A percentile compares a stretch with the other conserved stretches of the same genome.
Conservation (phyloP, 2,329 filamentous ascomycete genomes). For the Colletotrichum graminicola region DNA sequence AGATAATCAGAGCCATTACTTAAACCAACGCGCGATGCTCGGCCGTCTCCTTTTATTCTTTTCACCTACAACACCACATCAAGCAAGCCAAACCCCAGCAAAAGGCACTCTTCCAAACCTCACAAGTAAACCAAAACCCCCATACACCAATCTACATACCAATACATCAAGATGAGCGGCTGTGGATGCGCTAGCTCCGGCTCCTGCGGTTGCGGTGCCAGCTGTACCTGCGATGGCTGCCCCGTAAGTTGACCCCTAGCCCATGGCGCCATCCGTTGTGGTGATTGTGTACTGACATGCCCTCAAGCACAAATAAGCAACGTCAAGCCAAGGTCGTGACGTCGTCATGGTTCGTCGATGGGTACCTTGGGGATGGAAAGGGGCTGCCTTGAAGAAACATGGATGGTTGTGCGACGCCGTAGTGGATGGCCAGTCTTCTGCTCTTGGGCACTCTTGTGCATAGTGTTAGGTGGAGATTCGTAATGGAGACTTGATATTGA, state of each 20-base stretch:
- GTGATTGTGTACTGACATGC: conserved; percentile 7
- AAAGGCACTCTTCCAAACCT: neutral
- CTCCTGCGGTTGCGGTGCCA: conserved; percentile 56
- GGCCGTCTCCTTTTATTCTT: neutral
- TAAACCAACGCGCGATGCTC: conserved; percentile 22
- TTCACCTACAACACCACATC: conserved; percentile 24
- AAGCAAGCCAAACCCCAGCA: neutral
- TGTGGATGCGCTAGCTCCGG: conserved; percentile 58
- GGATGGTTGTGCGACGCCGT: neutral
- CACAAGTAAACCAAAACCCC: conserved; percentile 5
- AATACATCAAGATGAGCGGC: conserved; percentile 54
- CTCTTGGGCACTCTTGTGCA: neutral
- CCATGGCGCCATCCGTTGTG: conserved; percentile 5
- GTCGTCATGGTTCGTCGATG: conserved; percentile 1
- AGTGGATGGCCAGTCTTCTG: neutral
- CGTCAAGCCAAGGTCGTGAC: neutral
- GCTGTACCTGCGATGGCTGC: conserved; percentile 59
- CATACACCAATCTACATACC: neutral
- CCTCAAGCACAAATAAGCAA: conserved; percentile 34
- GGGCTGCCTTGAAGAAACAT: neutral
- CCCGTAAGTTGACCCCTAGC: conserved; percentile 53
- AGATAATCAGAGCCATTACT: conserved; percentile 34
- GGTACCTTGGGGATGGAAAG: neutral
- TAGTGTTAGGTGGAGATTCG: conserved; percentile 6
- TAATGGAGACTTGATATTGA: conserved; percentile 9